A percentile compares a stretch with the other conserved stretches of the same genome.
phyloP scores from a whole-genome alignment of 1,284 basidiomycete genomes.

The Mycosarcoma mackinlayi region DNA sequence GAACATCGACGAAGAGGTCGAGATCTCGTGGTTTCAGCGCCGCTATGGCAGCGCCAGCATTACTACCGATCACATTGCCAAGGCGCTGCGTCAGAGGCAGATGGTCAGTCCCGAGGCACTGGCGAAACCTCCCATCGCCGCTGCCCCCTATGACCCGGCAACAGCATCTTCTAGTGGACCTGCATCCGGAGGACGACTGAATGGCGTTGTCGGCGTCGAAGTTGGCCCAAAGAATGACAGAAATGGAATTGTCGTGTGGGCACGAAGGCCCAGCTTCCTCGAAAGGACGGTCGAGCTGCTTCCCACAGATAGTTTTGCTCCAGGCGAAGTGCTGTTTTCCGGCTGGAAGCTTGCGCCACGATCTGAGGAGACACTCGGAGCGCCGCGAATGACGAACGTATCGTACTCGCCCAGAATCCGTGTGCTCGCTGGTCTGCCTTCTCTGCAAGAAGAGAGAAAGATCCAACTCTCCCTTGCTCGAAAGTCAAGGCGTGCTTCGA shows the following conservation, averaged over 20 bases:
- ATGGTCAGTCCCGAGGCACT: conserved; percentile 55
- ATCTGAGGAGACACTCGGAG: background rate
- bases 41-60: conserved; percentile 51
- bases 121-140: conserved; percentile 47
- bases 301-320: conserved; percentile 23
- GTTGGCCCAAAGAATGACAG: conserved; percentile 17
- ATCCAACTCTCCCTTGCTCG: conserved; percentile 11
- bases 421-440: conserved; percentile 41
- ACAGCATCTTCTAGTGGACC: background rate
- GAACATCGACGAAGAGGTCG: conserved; percentile 50
- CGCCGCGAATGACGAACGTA: conserved; percentile 1
- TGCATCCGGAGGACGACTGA: conserved; percentile 6
- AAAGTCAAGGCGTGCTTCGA: conserved; percentile 19
- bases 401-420: conserved; percentile 40
- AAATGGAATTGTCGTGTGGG: conserved; percentile 45
- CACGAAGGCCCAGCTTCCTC: conserved; percentile 24
- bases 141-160: conserved; percentile 3
- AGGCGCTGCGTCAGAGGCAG: conserved; percentile 37
- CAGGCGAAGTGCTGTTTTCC: conserved; percentile 33
- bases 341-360: conserved; percentile 4
- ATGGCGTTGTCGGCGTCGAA: conserved; percentile 8
- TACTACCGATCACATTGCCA: conserved; percentile 36
- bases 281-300: conserved; percentile 16
- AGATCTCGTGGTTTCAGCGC: conserved; percentile 58
- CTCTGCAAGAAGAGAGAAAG: conserved; percentile 32